Percentiles rank a stretch among this genome's conserved stretches.
Evolutionary conservation across 306 rosid genomes (phyloP).

Genomic region (Rosa chinensis): DNA sequence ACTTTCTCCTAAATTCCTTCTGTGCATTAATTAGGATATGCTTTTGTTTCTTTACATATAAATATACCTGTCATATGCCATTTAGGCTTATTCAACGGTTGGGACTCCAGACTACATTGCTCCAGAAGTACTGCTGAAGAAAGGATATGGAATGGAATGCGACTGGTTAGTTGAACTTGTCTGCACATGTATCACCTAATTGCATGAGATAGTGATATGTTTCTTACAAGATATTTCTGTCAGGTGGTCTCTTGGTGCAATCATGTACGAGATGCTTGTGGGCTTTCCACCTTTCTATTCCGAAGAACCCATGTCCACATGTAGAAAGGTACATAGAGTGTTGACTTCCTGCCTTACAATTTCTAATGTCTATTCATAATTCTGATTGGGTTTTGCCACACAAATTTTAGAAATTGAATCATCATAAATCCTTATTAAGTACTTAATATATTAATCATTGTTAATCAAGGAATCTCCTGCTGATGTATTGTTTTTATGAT

Average conservation of each 20-base stretch:
- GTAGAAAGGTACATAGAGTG: constrained; percentile 65
- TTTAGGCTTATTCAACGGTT: constrained; percentile 86
- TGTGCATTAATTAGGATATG: not conserved
- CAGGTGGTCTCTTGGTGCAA: constrained; percentile 99
- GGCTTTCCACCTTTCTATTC: constrained; percentile 91
- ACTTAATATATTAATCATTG: not conserved
- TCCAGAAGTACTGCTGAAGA: constrained; percentile 77
- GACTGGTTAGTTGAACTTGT: constrained; percentile 61
- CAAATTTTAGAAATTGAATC: not conserved
- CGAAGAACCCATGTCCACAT: constrained; percentile 80
- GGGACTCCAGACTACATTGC: constrained; percentile 96
- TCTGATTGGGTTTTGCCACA: not conserved
- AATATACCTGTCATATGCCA: constrained; percentile 14
- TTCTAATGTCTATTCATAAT: not conserved
- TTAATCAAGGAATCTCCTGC: not conserved
- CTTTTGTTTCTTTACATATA: constrained; percentile 13
- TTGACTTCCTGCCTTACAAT: not conserved
- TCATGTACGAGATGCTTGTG: constrained; percentile 93
- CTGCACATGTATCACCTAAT: not conserved
- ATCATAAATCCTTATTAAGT: not conserved
- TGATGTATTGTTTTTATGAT: not conserved
- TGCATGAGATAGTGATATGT: constrained; percentile 6
- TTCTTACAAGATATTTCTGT: constrained; percentile 15
- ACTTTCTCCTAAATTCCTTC: not conserved
- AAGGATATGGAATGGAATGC: constrained; percentile 89